phyloP scores from a whole-genome alignment of 305 asterid species.

The Fraxinus ornus region DNA sequence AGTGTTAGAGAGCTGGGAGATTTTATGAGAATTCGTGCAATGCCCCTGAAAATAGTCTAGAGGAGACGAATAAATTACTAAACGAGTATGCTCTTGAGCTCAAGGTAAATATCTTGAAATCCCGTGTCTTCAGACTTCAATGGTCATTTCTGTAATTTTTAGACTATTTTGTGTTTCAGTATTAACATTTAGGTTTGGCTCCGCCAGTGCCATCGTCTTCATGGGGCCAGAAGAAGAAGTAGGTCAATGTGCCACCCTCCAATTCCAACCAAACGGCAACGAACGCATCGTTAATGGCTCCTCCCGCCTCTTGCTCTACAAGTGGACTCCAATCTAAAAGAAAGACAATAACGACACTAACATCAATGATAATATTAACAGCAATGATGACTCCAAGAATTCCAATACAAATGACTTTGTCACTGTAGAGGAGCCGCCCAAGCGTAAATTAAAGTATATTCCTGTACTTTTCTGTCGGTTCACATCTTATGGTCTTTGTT shows the following conservation, averaged over 20 bases:
- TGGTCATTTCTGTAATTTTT: not conserved
- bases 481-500: constrained; percentile 10
- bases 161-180: not conserved
- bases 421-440: constrained; percentile 59
- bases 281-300: constrained; percentile 48
- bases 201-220: constrained; percentile 79
- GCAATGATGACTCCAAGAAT: constrained; percentile 45
- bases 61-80: constrained; percentile 37
- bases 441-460: constrained; percentile 71
- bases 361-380: constrained; percentile 26
- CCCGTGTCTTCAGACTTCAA: not conserved
- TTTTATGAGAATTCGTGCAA: constrained; percentile 19
- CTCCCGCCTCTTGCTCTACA: constrained; percentile 63
- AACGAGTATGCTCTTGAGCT: constrained; percentile 41
- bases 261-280: constrained; percentile 40
- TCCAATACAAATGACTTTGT: constrained; percentile 41
- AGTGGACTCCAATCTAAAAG: constrained; percentile 81
- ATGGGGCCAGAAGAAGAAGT: constrained; percentile 89
- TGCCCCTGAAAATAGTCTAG: constrained; percentile 22
- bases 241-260: constrained; percentile 65
- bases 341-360: constrained; percentile 26
- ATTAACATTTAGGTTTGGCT: constrained; percentile 64
- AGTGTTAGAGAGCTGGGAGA: constrained; percentile 42
- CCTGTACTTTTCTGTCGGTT: constrained; percentile 54
- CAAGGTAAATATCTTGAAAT: constrained; percentile 35